A percentile compares a stretch with the other conserved stretches of the same genome.
These are phyloP conservation scores for Wallacemonas rigidus DNA, from an alignment of 208 protist genomes.

Conservation along the genomic window DNA sequence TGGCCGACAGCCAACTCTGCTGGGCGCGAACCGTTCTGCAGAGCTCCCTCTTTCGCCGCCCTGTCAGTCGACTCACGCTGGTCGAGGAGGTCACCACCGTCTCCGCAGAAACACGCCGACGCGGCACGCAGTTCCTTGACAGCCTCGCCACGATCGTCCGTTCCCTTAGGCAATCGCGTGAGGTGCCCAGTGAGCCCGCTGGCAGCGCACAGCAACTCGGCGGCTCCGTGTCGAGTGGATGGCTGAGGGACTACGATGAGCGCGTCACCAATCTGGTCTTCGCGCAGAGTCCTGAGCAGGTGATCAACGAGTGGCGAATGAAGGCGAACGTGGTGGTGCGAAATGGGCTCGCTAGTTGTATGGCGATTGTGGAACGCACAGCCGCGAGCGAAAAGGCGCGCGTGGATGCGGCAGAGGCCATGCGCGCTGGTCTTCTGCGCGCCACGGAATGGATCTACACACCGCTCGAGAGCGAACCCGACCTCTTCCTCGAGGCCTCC, in stretches of 20 bases:
- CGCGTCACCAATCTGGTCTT: constrained; percentile 41
- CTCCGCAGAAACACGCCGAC: constrained; percentile 35
- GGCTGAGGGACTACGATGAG: constrained; percentile 70
- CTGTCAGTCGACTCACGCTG: constrained; percentile 35
- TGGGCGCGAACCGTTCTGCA: constrained; percentile 62
- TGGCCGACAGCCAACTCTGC: constrained; percentile 44
- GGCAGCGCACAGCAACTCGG: constrained; percentile 34
- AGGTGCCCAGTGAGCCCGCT: constrained; percentile 16
- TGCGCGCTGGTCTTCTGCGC: constrained; percentile 34
- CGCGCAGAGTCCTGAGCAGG: constrained; percentile 39
- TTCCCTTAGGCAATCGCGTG: constrained; percentile 50
- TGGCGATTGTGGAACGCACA: constrained; percentile 35
- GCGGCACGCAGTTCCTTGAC: constrained; percentile 54
- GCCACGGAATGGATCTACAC: constrained; percentile 49
- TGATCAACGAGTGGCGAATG: constrained; percentile 86
- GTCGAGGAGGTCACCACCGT: constrained; percentile 41
- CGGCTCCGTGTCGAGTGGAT: constrained; percentile 59
- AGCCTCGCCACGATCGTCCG: constrained; percentile 51
- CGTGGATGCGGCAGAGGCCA: constrained; percentile 23
- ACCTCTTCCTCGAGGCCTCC: constrained; percentile 42
- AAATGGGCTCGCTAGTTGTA: constrained; percentile 54
- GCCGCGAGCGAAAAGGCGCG: constrained; percentile 34
- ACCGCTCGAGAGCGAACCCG: constrained; percentile 48
- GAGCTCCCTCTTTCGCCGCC: constrained; percentile 57
- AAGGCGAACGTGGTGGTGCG: constrained; percentile 78